These are phyloP conservation scores for Phalaenopsis hybrid DNA, from an alignment of 116 monocot genomes.

Conservation along the genomic window DNA sequence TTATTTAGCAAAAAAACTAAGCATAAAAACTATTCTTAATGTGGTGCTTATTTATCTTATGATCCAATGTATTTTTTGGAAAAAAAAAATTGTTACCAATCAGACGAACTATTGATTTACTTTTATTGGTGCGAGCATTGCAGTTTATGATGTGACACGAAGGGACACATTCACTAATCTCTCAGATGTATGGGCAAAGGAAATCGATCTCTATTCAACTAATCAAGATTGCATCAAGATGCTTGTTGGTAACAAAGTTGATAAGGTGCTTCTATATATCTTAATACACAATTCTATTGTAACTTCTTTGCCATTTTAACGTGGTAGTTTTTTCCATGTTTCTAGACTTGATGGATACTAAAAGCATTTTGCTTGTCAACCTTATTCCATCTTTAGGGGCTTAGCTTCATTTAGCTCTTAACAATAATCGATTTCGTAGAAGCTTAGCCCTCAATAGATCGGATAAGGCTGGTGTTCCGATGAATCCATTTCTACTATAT, in stretches of 20 bases:
- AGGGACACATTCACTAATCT: conserved; percentile 95
- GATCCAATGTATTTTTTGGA: not conserved
- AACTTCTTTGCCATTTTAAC: not conserved
- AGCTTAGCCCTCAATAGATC: not conserved
- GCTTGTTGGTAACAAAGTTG: conserved; percentile 96
- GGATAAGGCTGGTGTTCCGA: not conserved
- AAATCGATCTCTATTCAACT: conserved; percentile 86
- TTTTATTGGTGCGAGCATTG: conserved; percentile 1
- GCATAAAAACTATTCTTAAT: not conserved
- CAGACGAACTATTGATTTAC: not conserved
- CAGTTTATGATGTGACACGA: conserved; percentile 93
- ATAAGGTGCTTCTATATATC: conserved; percentile 47
- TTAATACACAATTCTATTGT: not conserved
- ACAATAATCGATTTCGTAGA: not conserved
- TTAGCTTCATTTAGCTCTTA: not conserved
- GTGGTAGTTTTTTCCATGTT: not conserved
- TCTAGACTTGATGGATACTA: not conserved
- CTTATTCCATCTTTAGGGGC: not conserved
- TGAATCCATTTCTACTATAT: not conserved
- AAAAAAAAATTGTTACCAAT: not conserved
- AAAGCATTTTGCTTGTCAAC: not conserved
- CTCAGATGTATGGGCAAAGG: conserved; percentile 91
- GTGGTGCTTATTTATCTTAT: not conserved
- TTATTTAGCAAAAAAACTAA: not conserved
- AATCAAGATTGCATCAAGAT: conserved; percentile 97